Percentiles rank a stretch among this genome's conserved stretches.
Conservation (phyloP, 1,284 basidiomycete species). For the Lentinula novae-zelandiae region DNA sequence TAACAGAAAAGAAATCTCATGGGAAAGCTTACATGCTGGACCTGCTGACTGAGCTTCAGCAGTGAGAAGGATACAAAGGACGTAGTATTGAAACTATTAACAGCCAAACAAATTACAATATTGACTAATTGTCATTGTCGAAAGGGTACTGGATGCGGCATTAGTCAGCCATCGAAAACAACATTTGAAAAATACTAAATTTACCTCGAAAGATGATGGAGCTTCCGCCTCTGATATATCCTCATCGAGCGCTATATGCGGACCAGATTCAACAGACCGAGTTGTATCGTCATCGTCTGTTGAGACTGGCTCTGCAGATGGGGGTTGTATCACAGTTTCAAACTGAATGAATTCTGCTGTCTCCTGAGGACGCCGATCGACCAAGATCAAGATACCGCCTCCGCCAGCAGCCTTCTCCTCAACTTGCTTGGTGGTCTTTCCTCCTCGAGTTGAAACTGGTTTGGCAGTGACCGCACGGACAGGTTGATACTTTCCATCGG, state of each 20-base stretch:
- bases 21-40: background rate
- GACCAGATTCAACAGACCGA: constrained; percentile 27
- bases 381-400: constrained; percentile 80
- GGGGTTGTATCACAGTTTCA: constrained; percentile 40
- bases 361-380: constrained; percentile 65
- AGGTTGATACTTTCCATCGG: constrained; percentile 82
- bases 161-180: constrained; percentile 16
- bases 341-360: constrained; percentile 74
- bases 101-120: constrained; percentile 7
- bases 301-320: constrained; percentile 25
- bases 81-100: background rate
- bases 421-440: constrained; percentile 24
- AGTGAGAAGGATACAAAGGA: background rate
- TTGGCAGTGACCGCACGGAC: constrained; percentile 76
- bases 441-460: constrained; percentile 24
- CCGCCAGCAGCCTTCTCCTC: constrained; percentile 69
- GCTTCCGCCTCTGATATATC: constrained; percentile 72
- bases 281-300: constrained; percentile 20
- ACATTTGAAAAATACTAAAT: background rate
- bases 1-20: background rate
- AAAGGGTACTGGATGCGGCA: constrained; percentile 51
- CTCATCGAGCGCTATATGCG: constrained; percentile 66
- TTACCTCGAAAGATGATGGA: constrained; percentile 80
- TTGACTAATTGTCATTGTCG: constrained; percentile 51
- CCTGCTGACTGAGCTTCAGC: background rate